Evolutionary conservation across 164 flowering plant genomes (phyloP).

Genomic region (Dillenia suffruticosa): DNA sequence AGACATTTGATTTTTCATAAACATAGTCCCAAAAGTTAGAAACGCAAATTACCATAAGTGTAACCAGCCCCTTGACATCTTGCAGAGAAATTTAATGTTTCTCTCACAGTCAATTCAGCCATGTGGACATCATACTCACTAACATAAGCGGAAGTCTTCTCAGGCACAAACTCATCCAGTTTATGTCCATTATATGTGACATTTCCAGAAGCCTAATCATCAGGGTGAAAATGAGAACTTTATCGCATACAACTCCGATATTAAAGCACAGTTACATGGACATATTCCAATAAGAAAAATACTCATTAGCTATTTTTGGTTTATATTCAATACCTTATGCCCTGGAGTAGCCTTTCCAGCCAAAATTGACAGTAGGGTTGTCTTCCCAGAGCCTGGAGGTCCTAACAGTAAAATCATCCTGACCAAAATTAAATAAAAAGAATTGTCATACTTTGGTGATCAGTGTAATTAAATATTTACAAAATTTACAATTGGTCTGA

Average conservation of each 20-base stretch:
- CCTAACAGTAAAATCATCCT: constrained; percentile 66
- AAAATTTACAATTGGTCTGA: no score
- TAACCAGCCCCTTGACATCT: constrained; percentile 70
- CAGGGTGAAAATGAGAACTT: no score
- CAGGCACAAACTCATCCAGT: constrained; percentile 62
- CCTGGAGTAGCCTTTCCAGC: constrained; percentile 48
- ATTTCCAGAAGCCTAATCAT: constrained; percentile 40
- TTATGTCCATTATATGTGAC: constrained; percentile 59
- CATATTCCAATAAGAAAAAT: neutral
- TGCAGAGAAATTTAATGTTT: constrained; percentile 63
- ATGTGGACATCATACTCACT: constrained; percentile 64
- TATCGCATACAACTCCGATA: neutral
- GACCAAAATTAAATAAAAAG: constrained; percentile 10
- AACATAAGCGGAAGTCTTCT: constrained; percentile 53
- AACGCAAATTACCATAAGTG: constrained; percentile 33
- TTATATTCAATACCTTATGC: constrained; percentile 26
- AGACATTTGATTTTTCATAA: neutral
- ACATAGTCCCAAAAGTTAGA: no score
- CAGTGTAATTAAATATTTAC: no score
- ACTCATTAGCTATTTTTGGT: neutral
- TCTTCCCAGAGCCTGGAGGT: constrained; percentile 69
- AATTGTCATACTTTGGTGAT: no score
- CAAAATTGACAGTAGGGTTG: constrained; percentile 48
- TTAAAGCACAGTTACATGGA: neutral
- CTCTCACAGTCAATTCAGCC: constrained; percentile 63